These are phyloP conservation scores for Malus orientalis DNA, from an alignment of 306 rosid genomes.

Conservation along the genomic window DNA sequence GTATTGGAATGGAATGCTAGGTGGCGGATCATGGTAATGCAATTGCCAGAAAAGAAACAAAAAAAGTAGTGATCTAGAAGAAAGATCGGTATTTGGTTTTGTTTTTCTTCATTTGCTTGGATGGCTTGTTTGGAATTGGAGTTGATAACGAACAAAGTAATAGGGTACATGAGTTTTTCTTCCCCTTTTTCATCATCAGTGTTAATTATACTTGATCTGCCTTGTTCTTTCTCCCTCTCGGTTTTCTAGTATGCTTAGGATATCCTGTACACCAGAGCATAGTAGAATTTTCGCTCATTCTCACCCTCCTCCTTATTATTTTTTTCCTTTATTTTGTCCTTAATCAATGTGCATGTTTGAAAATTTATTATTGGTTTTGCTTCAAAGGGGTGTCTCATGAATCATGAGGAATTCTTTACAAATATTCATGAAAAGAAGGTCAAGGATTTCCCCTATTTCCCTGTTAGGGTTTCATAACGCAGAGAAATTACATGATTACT, in stretches of 20 bases:
- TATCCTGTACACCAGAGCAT: not conserved
- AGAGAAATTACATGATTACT: not conserved
- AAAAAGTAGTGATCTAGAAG: not conserved
- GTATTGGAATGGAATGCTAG: constrained; percentile 88
- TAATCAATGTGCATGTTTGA: constrained; percentile 24
- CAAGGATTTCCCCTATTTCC: not conserved
- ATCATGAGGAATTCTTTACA: not conserved
- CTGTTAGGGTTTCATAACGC: constrained; percentile 3
- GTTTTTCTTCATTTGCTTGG: constrained; percentile 7
- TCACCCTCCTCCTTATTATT: not conserved
- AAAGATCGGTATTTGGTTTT: constrained; percentile 18
- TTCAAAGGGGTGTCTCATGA: constrained; percentile 19
- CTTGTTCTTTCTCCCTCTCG: not conserved
- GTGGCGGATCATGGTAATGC: constrained; percentile 85
- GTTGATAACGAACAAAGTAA: constrained; percentile 34
- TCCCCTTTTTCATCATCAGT: not conserved
- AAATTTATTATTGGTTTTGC: constrained; percentile 39
- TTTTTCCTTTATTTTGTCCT: constrained; percentile 10
- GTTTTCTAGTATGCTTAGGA: not conserved
- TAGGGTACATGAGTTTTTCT: constrained; percentile 36
- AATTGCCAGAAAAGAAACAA: not conserved
- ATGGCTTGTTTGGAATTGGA: constrained; percentile 24
- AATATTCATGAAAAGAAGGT: not conserved
- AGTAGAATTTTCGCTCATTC: too few species aligned
- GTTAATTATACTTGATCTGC: not conserved